Percentiles rank a stretch among this genome's conserved stretches.
Evolutionary conservation across 768 basidiomycete species (phyloP).

Genomic region (Calocybe indica): DNA sequence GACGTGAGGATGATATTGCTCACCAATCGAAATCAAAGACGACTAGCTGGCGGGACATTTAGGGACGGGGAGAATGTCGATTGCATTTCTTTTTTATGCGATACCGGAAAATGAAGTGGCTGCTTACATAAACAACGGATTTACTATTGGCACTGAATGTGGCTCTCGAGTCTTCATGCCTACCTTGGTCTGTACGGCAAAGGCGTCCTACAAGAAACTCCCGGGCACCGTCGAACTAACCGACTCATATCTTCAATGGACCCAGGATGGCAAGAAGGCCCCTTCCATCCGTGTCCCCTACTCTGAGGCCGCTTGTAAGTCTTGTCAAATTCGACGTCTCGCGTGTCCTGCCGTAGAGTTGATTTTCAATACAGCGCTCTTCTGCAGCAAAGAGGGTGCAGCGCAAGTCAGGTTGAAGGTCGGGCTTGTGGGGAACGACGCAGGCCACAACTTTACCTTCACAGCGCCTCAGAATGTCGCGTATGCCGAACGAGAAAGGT

Average conservation of each 20-base stretch:
- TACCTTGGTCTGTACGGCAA: conserved; percentile 63
- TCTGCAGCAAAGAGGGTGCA: conserved; percentile 82
- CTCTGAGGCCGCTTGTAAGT: conserved; percentile 58
- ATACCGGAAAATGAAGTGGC: too few relatives aligned
- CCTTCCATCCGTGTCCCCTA: conserved; percentile 61
- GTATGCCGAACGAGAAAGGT: conserved; percentile 67
- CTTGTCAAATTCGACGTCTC: conserved; percentile 7
- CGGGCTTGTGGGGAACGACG: conserved; percentile 59
- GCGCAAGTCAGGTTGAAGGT: conserved; percentile 77
- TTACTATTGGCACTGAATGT: not conserved
- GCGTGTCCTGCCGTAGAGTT: conserved; percentile 4
- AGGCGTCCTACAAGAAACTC: conserved; percentile 81
- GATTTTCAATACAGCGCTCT: conserved; percentile 48
- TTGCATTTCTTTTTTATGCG: too few relatives aligned
- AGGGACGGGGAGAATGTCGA: not conserved
- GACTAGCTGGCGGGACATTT: conserved; percentile 58
- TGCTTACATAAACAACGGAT: too few relatives aligned
- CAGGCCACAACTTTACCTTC: conserved; percentile 81
- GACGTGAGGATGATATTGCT: conserved; percentile 2
- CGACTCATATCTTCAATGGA: conserved; percentile 71
- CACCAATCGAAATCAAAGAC: conserved; percentile 98
- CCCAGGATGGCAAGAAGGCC: conserved; percentile 60
- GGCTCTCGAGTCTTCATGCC: conserved; percentile 44
- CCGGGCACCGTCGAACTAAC: conserved; percentile 73
- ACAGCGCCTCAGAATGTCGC: conserved; percentile 60